These are phyloP conservation scores for Dimocarpus longan DNA, from an alignment of 345 rosid species.

Conservation along the genomic window DNA sequence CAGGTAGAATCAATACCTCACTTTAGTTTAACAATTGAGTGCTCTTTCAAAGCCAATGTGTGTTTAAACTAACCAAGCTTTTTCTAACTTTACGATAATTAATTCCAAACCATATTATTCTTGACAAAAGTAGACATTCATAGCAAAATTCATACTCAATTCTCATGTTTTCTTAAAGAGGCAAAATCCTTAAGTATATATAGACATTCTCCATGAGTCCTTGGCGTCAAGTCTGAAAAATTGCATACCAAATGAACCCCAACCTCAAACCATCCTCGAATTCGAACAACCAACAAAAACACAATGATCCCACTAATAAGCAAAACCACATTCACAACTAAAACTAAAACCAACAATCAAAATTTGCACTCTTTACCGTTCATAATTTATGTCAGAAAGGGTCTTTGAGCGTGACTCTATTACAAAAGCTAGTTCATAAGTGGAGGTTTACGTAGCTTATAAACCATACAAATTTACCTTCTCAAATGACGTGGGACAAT, in stretches of 20 bases:
- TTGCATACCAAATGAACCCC: neutral
- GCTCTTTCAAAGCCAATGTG: neutral
- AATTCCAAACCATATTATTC: too few species aligned
- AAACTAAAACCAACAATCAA: neutral
- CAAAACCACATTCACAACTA: neutral
- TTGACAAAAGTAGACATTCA: neutral
- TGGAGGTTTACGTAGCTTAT: too few species aligned
- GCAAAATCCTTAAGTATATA: too few species aligned
- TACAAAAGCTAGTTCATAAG: too few species aligned
- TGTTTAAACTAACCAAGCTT: neutral
- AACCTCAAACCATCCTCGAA: neutral
- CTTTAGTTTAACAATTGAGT: neutral
- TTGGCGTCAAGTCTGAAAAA: too few species aligned
- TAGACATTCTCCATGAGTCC: too few species aligned
- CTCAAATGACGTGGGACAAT: neutral
- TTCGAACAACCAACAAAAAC: neutral
- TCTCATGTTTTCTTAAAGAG: too few species aligned
- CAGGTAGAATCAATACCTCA: neutral
- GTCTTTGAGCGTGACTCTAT: too few species aligned
- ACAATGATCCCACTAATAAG: too few species aligned
- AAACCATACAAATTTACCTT: neutral
- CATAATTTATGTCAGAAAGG: neutral
- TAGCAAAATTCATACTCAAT: neutral
- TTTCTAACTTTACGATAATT: neutral
- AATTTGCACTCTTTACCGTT: neutral